Evolutionary conservation across 176 grass and related monocot genomes (phyloP).

Genomic region (Juncus effusus): DNA sequence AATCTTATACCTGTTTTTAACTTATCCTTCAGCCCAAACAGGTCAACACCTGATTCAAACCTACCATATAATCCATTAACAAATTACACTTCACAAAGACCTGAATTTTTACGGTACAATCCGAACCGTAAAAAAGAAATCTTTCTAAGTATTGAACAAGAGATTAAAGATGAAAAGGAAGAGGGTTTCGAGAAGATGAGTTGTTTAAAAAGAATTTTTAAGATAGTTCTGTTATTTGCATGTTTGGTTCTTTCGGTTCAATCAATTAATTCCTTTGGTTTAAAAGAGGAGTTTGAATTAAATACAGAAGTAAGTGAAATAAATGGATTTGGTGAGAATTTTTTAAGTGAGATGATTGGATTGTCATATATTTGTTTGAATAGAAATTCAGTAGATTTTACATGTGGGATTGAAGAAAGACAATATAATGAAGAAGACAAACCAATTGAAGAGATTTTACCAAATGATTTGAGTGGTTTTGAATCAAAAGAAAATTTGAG

Average conservation of each 20-base stretch:
- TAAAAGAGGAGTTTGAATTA: slow-evolving; percentile 6
- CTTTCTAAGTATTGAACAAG: slow-evolving; percentile 38
- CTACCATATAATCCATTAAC: slow-evolving; percentile 61
- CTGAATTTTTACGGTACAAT: slow-evolving; percentile 67
- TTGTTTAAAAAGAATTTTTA: neutral
- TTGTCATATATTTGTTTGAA: slow-evolving; percentile 19
- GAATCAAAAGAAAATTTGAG: neutral
- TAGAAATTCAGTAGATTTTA: slow-evolving; percentile 14
- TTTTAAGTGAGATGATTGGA: slow-evolving; percentile 24
- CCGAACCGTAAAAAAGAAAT: slow-evolving; percentile 54
- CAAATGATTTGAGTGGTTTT: neutral
- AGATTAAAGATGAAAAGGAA: slow-evolving; percentile 4
- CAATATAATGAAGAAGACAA: neutral
- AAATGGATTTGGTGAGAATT: neutral
- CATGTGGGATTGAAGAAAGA: slow-evolving; percentile 25
- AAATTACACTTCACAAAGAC: slow-evolving; percentile 69
- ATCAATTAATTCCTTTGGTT: slow-evolving; percentile 18
- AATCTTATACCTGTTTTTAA: neutral
- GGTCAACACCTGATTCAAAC: neutral
- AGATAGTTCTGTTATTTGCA: slow-evolving; percentile 7
- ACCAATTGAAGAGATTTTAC: neutral
- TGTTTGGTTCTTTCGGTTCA: slow-evolving; percentile 19
- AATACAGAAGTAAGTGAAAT: neutral
- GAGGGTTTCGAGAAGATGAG: neutral
- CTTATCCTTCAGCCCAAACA: neutral